Evolutionary conservation across 1,139 yeast genomes (phyloP).

Genomic region (Petasospora rhodanensis): DNA sequence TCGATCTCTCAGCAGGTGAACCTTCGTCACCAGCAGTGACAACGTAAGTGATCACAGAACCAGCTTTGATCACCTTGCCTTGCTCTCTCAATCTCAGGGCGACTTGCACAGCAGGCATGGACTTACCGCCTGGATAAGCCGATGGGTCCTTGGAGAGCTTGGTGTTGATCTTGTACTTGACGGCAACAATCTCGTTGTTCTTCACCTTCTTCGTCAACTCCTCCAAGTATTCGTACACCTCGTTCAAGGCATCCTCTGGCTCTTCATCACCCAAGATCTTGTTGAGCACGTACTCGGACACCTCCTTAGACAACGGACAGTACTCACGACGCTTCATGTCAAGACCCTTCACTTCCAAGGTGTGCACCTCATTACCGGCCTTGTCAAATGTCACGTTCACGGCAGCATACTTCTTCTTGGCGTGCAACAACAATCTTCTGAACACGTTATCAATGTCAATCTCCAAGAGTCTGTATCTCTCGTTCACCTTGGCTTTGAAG

Average conservation of each 20-base stretch:
- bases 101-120: constrained; percentile 91
- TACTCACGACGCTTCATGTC: constrained; percentile 97
- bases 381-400: constrained; percentile 53
- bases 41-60: constrained; percentile 85
- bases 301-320: constrained; percentile 87
- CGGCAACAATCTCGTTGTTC: constrained; percentile 55
- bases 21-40: constrained; percentile 45
- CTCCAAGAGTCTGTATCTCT: constrained; percentile 79
- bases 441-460: constrained; percentile 94
- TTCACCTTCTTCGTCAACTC: constrained; percentile 55
- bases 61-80: constrained; percentile 85
- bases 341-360: constrained; percentile 88
- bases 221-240: constrained; percentile 70
- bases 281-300: constrained; percentile 70
- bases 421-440: constrained; percentile 77
- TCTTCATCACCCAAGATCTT: constrained; percentile 70
- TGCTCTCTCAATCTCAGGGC: constrained; percentile 74
- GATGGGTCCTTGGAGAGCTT: constrained; percentile 70
- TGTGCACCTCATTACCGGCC: constrained; percentile 42
- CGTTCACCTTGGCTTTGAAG: constrained; percentile 82
- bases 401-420: constrained; percentile 99
- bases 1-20: constrained; percentile 69
- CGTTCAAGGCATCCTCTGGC: constrained; percentile 71
- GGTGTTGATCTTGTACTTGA: constrained; percentile 70
- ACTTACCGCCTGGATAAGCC: constrained; percentile 70